phyloP scores from a whole-genome alignment of 2,329 filamentous ascomycete species.

The Colletotrichum lini region DNA sequence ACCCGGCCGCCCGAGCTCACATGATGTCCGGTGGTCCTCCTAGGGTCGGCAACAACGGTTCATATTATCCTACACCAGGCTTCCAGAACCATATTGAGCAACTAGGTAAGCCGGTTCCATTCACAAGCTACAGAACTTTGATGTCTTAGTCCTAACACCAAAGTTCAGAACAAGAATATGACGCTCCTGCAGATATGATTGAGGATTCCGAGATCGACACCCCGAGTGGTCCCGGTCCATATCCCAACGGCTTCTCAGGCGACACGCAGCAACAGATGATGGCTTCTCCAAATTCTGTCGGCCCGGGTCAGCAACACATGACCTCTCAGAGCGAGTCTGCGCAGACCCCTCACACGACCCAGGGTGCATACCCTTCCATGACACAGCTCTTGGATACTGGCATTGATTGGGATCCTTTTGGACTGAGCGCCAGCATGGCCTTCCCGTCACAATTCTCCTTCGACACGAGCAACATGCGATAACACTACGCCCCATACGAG shows the following conservation, averaged over 20 bases:
- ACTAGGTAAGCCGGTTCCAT: constrained; percentile 82
- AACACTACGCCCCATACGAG: constrained; percentile 35
- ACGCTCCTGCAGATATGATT: constrained; percentile 89
- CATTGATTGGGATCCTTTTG: constrained; percentile 93
- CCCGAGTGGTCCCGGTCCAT: constrained; percentile 75
- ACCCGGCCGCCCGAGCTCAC: constrained; percentile 51
- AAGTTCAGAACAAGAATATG: constrained; percentile 94
- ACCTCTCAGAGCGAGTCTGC: constrained; percentile 54
- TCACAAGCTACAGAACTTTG: constrained; percentile 69
- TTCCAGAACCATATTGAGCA: constrained; percentile 97
- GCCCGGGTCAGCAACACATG: constrained; percentile 53
- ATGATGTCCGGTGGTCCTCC: constrained; percentile 51
- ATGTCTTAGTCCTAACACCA: constrained; percentile 77
- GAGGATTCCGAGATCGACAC: constrained; percentile 84
- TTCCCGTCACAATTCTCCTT: constrained; percentile 89
- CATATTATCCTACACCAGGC: constrained; percentile 83
- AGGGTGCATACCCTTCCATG: constrained; percentile 72
- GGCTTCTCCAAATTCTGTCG: constrained; percentile 56
- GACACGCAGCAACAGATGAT: constrained; percentile 58
- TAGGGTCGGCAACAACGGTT: constrained; percentile 58
- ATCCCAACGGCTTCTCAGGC: constrained; percentile 69
- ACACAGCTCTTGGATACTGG: constrained; percentile 80
- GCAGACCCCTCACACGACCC: constrained; percentile 47
- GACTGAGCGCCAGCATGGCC: constrained; percentile 93
- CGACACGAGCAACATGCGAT: constrained; percentile 71